Evolutionary conservation across 495 filamentous ascomycete species (phyloP).

Genomic region (Penicillium cataractarum): DNA sequence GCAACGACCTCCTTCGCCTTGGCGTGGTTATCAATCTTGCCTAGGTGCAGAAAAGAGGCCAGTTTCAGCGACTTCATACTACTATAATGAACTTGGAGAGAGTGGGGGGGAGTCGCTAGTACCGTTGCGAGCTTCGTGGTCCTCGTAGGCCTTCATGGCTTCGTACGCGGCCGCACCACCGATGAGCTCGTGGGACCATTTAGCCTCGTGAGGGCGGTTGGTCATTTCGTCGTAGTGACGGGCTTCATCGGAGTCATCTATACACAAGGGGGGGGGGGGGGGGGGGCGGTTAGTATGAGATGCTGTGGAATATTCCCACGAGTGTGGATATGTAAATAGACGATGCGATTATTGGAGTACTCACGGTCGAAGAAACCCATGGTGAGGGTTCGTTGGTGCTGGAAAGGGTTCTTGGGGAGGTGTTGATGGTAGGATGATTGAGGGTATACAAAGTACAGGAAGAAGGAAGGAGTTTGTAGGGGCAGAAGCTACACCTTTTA

Average conservation of each 20-base stretch:
- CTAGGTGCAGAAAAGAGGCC: conserved; percentile 31
- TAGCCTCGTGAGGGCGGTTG: conserved; percentile 53
- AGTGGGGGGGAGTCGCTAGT: conserved; percentile 7
- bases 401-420: not conserved
- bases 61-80: not conserved
- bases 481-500: not conserved
- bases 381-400: not conserved
- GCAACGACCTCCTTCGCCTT: conserved; percentile 74
- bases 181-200: conserved; percentile 68
- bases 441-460: not conserved
- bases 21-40: conserved; percentile 64
- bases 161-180: conserved; percentile 74
- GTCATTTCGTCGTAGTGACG: conserved; percentile 57
- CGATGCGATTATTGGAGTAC: not conserved
- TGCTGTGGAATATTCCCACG: not conserved
- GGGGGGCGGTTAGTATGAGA: conserved; percentile 7
- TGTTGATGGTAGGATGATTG: not conserved
- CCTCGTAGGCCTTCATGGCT: conserved; percentile 74
- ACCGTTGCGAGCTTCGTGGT: conserved; percentile 67
- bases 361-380: conserved; percentile 6
- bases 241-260: conserved; percentile 32
- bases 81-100: not conserved
- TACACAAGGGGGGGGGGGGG: no score
- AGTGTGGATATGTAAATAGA: no score
- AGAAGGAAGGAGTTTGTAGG: not conserved